Conservation (phyloP, 129 eudicot species). For the Flaveria ramosissima region DNA sequence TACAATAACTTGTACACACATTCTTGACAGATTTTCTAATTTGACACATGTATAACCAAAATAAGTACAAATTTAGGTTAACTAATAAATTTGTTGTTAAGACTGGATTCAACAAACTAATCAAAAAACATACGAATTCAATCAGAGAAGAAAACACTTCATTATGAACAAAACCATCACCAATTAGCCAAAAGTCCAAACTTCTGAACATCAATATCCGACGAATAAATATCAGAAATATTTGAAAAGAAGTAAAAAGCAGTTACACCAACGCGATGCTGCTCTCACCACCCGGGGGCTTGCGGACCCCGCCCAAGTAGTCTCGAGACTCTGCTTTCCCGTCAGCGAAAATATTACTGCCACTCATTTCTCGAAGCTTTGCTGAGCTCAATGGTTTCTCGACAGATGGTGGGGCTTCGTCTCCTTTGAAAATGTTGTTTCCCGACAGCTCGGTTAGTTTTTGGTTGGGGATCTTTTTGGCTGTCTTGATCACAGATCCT, state of each 20-base stretch:
- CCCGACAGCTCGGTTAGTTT: slow-evolving; percentile 85
- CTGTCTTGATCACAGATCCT: slow-evolving; percentile 69
- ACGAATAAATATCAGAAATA: slow-evolving; percentile 20
- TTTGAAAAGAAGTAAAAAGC: neutral
- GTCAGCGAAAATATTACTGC: slow-evolving; percentile 84
- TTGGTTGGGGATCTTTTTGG: slow-evolving; percentile 86
- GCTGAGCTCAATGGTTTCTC: slow-evolving; percentile 90
- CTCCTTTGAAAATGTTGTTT: slow-evolving; percentile 89
- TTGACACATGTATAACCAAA: no score
- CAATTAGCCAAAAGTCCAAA: slow-evolving; percentile 30
- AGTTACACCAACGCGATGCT: slow-evolving; percentile 85
- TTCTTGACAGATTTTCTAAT: no score
- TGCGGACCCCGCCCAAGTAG: slow-evolving; percentile 90
- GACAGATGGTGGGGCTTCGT: slow-evolving; percentile 55
- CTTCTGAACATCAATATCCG: slow-evolving; percentile 22
- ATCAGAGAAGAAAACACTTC: slow-evolving; percentile 16
- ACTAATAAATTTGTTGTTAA: neutral
- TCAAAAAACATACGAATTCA: neutral
- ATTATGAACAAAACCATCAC: slow-evolving; percentile 28
- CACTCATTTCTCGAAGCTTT: slow-evolving; percentile 87
- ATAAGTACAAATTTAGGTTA: no score
- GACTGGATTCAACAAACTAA: neutral
- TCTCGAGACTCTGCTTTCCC: slow-evolving; percentile 90
- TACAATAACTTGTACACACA: no score
- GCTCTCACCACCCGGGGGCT: slow-evolving; percentile 99